A percentile compares a stretch with the other conserved stretches of the same genome.
Evolutionary conservation across 805 yeast genomes (phyloP).

Genomic region (Wickerhamiella sorbophila): DNA sequence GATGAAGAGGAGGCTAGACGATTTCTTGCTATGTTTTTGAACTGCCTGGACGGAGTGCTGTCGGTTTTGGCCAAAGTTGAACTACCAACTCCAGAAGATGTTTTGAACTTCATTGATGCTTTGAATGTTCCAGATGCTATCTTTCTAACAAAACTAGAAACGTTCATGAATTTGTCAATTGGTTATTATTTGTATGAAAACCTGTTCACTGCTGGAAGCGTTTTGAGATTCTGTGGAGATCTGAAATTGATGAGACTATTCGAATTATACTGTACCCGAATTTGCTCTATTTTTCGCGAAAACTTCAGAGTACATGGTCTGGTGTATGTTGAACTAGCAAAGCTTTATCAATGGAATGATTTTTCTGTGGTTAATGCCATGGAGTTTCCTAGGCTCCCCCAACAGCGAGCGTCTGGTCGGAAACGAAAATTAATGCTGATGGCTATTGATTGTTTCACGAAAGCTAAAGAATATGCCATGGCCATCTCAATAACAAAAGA

Average conservation of each 20-base stretch:
- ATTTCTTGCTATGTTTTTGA: background rate
- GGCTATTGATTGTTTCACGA: slow-evolving; percentile 1
- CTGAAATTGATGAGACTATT: background rate
- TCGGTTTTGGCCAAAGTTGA: background rate
- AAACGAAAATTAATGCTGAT: background rate
- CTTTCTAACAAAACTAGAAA: background rate
- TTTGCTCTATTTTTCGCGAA: background rate
- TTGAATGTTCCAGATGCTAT: background rate
- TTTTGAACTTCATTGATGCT: background rate
- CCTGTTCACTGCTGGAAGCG: background rate
- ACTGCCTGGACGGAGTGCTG: background rate
- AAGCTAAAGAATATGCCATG: background rate
- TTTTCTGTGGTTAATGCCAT: background rate
- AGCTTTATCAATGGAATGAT: background rate
- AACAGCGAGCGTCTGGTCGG: slow-evolving; percentile 1
- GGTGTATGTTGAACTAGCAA: background rate
- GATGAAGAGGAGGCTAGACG: background rate
- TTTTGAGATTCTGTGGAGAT: background rate
- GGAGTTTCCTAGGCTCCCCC: background rate
- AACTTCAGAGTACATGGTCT: slow-evolving; percentile 1
- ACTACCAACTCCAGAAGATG: background rate
- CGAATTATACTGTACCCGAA: background rate
- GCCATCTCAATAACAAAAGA: background rate
- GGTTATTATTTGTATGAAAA: background rate
- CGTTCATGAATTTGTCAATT: background rate